Evolutionary conservation across 371 early-diverging fungal genomes (phyloP).

Genomic region (Enteropsectra breve): DNA sequence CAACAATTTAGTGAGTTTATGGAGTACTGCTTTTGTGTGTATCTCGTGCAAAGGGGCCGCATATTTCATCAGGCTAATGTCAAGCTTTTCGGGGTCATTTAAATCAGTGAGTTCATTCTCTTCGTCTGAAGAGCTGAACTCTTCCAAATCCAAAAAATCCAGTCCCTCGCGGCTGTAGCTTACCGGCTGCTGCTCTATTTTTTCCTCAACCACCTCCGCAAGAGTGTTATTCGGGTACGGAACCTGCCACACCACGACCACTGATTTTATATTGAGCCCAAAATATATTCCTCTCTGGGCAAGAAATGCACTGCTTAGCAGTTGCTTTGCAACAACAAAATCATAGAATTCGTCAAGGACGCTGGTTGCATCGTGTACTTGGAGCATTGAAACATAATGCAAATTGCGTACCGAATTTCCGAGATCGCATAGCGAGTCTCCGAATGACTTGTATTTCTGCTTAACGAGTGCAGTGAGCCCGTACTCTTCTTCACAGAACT

Average conservation of each 20-base stretch:
- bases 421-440: constrained; percentile 39
- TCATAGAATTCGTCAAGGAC: constrained; percentile 35
- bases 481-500: constrained; percentile 22
- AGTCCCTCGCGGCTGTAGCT: constrained; percentile 20
- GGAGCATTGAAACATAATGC: constrained; percentile 27
- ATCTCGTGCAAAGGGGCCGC: constrained; percentile 29
- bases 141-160: constrained; percentile 15
- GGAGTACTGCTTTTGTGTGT: constrained; percentile 32
- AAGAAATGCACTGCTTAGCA: constrained; percentile 38
- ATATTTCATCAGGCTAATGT: constrained; percentile 39
- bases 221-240: constrained; percentile 33
- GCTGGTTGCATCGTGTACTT: constrained; percentile 10
- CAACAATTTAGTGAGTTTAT: constrained; percentile 27
- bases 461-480: constrained; percentile 38
- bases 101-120: not conserved
- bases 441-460: constrained; percentile 34
- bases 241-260: constrained; percentile 36
- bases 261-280: constrained; percentile 28
- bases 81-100: constrained; percentile 32
- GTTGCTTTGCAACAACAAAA: constrained; percentile 25
- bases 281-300: constrained; percentile 41
- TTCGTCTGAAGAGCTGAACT: constrained; percentile 8
- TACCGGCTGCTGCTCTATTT: constrained; percentile 13
- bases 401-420: constrained; percentile 28
- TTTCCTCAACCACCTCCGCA: constrained; percentile 29